Evolutionary conservation across 2,329 filamentous ascomycete species (phyloP).

Genomic region (Fusarium compactum): DNA sequence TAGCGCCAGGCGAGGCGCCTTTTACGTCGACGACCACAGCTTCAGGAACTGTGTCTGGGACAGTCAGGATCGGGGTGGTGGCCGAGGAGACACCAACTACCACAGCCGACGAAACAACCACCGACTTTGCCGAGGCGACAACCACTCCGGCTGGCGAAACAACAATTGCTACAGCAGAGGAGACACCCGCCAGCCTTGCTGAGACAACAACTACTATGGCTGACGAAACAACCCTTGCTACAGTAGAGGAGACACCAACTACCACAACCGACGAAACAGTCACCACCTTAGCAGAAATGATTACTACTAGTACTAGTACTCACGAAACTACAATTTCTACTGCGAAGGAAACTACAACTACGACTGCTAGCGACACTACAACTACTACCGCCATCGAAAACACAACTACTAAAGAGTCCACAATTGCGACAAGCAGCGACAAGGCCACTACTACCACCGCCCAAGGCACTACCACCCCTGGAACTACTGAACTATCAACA

Average conservation of each 20-base stretch:
- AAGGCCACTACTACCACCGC: neutral
- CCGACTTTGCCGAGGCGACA: neutral
- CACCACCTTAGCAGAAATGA: too few relatives aligned
- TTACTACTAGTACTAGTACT: too few relatives aligned
- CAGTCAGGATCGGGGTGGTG: neutral
- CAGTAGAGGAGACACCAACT: too few relatives aligned
- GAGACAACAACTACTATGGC: conserved; percentile 4
- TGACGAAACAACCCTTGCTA: neutral
- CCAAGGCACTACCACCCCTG: neutral
- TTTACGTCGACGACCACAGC: conserved; percentile 25
- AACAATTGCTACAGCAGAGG: neutral
- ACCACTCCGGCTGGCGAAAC: neutral
- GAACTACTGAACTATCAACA: neutral
- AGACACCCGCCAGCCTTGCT: neutral
- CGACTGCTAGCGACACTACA: neutral
- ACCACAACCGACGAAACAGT: too few relatives aligned
- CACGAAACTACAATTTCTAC: neutral
- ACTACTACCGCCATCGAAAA: too few relatives aligned
- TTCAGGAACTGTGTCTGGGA: conserved; percentile 33
- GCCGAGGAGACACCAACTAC: too few relatives aligned
- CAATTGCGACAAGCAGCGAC: neutral
- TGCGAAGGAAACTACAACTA: neutral
- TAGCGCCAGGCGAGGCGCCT: neutral
- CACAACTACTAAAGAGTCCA: neutral
- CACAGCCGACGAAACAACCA: neutral